Percentiles rank a stretch among this genome's conserved stretches.
These are phyloP conservation scores for Rhizopus delemar DNA, from an alignment of 371 early-diverging fungal genomes.

Conservation along the genomic window DNA sequence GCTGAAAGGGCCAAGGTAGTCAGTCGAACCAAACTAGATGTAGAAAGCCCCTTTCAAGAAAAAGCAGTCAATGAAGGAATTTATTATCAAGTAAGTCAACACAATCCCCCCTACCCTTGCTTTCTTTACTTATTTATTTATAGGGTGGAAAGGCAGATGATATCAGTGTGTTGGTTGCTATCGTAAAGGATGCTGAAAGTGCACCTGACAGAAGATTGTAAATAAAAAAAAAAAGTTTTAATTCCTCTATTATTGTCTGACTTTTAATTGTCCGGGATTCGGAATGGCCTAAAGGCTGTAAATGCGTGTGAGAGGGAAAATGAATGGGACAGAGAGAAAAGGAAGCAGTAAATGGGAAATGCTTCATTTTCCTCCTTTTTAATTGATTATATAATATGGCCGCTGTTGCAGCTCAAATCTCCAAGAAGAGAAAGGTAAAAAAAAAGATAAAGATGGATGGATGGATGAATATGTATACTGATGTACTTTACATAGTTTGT, in stretches of 20 bases:
- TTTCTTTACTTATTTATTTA: constrained; percentile 30
- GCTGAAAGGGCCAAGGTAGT: constrained; percentile 72
- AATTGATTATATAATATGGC: constrained; percentile 14
- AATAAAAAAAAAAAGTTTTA: neutral
- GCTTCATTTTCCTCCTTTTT: constrained; percentile 2
- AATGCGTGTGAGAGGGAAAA: neutral
- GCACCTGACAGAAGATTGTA: constrained; percentile 34
- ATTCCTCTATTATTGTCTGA: too few species aligned
- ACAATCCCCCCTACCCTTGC: neutral
- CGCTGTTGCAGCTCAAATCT: constrained; percentile 22
- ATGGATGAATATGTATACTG: constrained; percentile 2
- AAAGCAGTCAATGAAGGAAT: constrained; percentile 74
- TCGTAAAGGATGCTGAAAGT: constrained; percentile 59
- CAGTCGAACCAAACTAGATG: constrained; percentile 63
- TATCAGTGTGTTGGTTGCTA: constrained; percentile 73
- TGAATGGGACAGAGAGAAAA: neutral
- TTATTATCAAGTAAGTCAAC: constrained; percentile 50
- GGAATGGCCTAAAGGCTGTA: too few species aligned
- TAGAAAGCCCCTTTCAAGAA: constrained; percentile 81
- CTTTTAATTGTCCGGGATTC: too few species aligned
- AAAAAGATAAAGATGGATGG: constrained; percentile 1
- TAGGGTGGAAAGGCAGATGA: constrained; percentile 84
- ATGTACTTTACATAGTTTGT: constrained; percentile 41
- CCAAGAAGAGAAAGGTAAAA: constrained; percentile 28
- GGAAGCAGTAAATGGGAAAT: neutral